phyloP scores from a whole-genome alignment of 257 asterid species.

The Lavandula angustifolia region DNA sequence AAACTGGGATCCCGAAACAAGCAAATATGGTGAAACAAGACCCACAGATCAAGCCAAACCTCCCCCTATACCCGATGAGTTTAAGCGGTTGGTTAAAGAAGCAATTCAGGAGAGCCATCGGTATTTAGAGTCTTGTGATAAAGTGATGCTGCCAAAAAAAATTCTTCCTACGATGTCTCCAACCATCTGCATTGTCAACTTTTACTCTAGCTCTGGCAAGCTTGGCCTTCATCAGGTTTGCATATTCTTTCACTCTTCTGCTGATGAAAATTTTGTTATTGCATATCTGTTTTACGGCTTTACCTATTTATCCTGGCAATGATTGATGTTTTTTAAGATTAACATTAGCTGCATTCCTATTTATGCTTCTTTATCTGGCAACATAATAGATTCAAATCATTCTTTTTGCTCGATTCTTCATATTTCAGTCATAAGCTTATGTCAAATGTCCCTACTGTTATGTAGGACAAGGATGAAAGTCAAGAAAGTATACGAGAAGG shows the following conservation, averaged over 20 bases:
- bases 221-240: slow-evolving; percentile 87
- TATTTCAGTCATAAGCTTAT: not conserved
- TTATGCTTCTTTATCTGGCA: not conserved
- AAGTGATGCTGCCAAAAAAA: slow-evolving; percentile 36
- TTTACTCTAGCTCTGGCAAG: slow-evolving; percentile 57
- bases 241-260: slow-evolving; percentile 1
- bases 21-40: slow-evolving; percentile 50
- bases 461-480: slow-evolving; percentile 84
- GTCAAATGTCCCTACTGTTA: not conserved
- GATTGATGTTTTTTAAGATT: not conserved
- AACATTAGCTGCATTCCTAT: not conserved
- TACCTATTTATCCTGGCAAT: not conserved
- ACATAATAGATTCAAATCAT: slow-evolving; percentile 10
- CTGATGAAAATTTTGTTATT: not conserved
- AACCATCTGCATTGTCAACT: slow-evolving; percentile 70
- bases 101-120: slow-evolving; percentile 51
- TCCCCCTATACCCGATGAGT: slow-evolving; percentile 63
- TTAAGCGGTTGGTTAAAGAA: slow-evolving; percentile 47
- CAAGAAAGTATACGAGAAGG: slow-evolving; percentile 52
- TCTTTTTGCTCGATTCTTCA: too few species aligned
- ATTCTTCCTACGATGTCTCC: slow-evolving; percentile 68
- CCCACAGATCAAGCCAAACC: slow-evolving; percentile 63
- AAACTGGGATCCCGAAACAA: slow-evolving; percentile 73
- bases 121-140: slow-evolving; percentile 37
- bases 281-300: not conserved